Conservation (phyloP, 768 basidiomycete species). For the Ephemerocybe angulata region DNA sequence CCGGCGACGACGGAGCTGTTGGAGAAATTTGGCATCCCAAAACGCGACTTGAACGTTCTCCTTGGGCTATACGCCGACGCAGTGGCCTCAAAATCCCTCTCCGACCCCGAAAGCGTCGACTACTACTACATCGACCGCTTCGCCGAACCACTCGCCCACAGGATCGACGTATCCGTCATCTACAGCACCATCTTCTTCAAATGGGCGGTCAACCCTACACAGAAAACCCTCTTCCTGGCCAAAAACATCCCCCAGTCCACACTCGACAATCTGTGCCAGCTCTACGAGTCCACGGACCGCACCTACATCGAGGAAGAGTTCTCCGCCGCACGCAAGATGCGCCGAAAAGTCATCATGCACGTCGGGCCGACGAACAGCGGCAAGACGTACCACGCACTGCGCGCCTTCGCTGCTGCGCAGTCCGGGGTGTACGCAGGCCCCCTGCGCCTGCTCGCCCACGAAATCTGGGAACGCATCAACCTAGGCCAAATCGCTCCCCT, state of each 20-base stretch:
- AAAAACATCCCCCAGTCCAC: constrained; percentile 14
- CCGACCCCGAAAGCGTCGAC: background rate
- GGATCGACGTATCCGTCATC: background rate
- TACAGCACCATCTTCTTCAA: constrained; percentile 15
- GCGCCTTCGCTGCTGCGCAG: constrained; percentile 73
- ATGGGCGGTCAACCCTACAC: constrained; percentile 1
- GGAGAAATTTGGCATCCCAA: background rate
- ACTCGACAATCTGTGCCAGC: constrained; percentile 29
- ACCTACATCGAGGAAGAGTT: constrained; percentile 39
- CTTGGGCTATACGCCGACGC: background rate
- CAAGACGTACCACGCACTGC: constrained; percentile 91
- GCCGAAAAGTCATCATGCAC: constrained; percentile 85
- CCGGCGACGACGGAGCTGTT: background rate
- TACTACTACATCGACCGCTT: background rate
- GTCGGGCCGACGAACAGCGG: constrained; percentile 98
- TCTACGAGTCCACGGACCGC: constrained; percentile 14
- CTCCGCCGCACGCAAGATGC: constrained; percentile 51
- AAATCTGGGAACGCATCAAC: constrained; percentile 90
- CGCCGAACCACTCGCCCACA: background rate
- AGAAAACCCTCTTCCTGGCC: background rate
- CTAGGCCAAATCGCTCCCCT: constrained; percentile 81
- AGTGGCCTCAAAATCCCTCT: background rate
- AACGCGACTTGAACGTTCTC: background rate
- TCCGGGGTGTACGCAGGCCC: constrained; percentile 88
- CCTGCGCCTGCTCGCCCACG: constrained; percentile 88